A percentile compares a stretch with the other conserved stretches of the same genome.
These are phyloP conservation scores for Cryphonectria naterciae DNA, from an alignment of 2,329 filamentous ascomycete species.

Conservation along the genomic window DNA sequence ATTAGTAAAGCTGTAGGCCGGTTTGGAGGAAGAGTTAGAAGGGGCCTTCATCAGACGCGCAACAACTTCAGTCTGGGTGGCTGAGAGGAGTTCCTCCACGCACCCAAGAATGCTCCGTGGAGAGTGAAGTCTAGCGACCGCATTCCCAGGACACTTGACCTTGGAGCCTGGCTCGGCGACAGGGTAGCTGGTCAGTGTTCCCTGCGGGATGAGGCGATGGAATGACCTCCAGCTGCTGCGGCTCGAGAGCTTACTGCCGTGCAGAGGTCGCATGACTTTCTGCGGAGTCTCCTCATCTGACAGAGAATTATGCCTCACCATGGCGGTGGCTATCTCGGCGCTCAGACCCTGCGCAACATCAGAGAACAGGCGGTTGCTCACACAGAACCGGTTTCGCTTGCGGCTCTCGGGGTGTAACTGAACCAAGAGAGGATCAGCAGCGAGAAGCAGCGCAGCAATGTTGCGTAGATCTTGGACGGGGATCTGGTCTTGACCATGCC, in stretches of 20 bases:
- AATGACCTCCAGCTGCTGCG: background rate
- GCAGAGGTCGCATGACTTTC: background rate
- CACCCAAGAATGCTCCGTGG: background rate
- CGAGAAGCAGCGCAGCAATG: background rate
- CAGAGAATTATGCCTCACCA: background rate
- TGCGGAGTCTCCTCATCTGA: background rate
- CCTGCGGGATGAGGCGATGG: background rate
- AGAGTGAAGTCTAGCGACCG: background rate
- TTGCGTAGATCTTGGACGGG: background rate
- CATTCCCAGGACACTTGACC: background rate
- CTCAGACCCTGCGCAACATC: slow-evolving; percentile 1
- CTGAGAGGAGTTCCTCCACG: background rate
- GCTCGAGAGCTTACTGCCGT: background rate
- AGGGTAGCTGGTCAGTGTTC: background rate
- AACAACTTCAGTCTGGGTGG: background rate
- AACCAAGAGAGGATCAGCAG: slow-evolving; percentile 2
- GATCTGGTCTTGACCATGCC: background rate
- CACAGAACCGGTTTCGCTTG: background rate
- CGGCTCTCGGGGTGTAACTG: slow-evolving; percentile 5
- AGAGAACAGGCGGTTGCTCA: slow-evolving; percentile 5
- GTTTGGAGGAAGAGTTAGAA: background rate
- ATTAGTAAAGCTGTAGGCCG: slow-evolving; percentile 4
- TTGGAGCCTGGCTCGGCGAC: background rate
- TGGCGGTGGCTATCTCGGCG: background rate
- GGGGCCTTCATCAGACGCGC: background rate